A percentile compares a stretch with the other conserved stretches of the same genome.
These are phyloP conservation scores for Oryza glumipatula DNA, from an alignment of 176 grass and related monocot genomes.

Conservation along the genomic window DNA sequence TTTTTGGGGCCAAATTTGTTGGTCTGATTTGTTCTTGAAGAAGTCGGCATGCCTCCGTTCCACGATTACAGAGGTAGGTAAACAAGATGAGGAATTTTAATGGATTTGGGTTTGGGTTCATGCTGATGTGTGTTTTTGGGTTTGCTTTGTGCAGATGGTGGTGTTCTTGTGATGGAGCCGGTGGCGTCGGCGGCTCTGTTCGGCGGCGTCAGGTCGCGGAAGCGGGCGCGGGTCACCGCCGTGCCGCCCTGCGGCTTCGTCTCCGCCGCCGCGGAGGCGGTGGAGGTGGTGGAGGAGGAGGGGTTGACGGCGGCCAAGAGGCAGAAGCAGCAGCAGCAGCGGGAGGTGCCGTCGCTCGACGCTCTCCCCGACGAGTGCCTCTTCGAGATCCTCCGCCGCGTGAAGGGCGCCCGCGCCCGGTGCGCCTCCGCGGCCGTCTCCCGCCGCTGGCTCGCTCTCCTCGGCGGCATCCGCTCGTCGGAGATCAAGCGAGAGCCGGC, in stretches of 20 bases:
- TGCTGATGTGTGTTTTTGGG: slow-evolving; percentile 3
- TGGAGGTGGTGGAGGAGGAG: not conserved
- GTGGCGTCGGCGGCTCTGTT: not conserved
- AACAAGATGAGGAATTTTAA: no score
- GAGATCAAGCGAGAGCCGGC: slow-evolving; percentile 48
- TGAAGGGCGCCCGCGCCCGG: slow-evolving; percentile 62
- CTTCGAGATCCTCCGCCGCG: slow-evolving; percentile 85
- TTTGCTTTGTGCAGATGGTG: slow-evolving; percentile 37
- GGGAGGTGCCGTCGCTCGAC: slow-evolving; percentile 61
- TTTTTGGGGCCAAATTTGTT: not conserved
- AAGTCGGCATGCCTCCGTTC: slow-evolving; percentile 56
- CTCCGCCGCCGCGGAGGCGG: not conserved
- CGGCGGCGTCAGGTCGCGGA: slow-evolving; percentile 48
- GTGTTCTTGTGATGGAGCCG: slow-evolving; percentile 28
- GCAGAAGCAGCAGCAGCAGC: slow-evolving; percentile 38
- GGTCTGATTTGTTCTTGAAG: not conserved
- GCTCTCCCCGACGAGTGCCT: slow-evolving; percentile 86
- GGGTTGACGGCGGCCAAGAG: slow-evolving; percentile 31
- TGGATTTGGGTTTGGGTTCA: not conserved
- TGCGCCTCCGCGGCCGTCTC: slow-evolving; percentile 77
- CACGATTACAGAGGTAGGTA: slow-evolving; percentile 50
- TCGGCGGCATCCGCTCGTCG: slow-evolving; percentile 71
- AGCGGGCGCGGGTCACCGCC: slow-evolving; percentile 70
- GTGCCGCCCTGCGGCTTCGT: slow-evolving; percentile 40
- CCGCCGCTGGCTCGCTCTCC: slow-evolving; percentile 73